Evolutionary conservation across 2,329 filamentous ascomycete genomes (phyloP), one percentile per base, ranked within the genome.

Genomic region (Fusarium sp.): DNA sequence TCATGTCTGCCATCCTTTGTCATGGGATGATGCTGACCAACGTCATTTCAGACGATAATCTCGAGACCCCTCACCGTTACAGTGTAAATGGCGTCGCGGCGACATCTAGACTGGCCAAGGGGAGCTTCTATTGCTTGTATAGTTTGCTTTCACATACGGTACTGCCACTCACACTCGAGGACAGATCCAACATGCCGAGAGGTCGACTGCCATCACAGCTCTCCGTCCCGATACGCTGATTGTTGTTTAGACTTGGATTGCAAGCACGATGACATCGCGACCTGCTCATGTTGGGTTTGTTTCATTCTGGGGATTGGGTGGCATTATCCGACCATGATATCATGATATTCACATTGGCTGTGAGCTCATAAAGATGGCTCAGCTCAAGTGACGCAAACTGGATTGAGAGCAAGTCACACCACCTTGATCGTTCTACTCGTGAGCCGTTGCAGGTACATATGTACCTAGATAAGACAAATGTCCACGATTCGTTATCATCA

Each of bases 1-100:
- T 71, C 69, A 71, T 63, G 39, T 35, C 38, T 42, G 49, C 26
- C 41, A 44, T 43, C 42, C 53, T 47, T 49, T 42, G 47, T 44
- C 24, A 46, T 48, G 19, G 42, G 31, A 62, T 71, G 69, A 71
- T 71, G 69, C 59, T 63, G 29, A 50, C 36, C 48, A 62, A 71
- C 69, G 69, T 71, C 69, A 71, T 71, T n/a, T n/a, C n/a, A n/a
- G 46, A 58, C 47, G 58, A 61, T 40, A 54, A 58, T 68, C 45
- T 15, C 31, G 25, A 57, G 50, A 47, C 62, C 67, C 68, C 61
- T 68, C 68, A 58, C 43, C 36, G 35, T 45, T 58, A 70, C 68
- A 71, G 68, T 70, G 67, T 38, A 62, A 50, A 46, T 69, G 49
- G 55, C 60, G 54, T 15, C 5, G 12, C 3, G 7, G n/a, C 38